These are phyloP conservation scores for Colletotrichum sp. DNA, from an alignment of 2,329 filamentous ascomycete genomes.

Conservation along the genomic window DNA sequence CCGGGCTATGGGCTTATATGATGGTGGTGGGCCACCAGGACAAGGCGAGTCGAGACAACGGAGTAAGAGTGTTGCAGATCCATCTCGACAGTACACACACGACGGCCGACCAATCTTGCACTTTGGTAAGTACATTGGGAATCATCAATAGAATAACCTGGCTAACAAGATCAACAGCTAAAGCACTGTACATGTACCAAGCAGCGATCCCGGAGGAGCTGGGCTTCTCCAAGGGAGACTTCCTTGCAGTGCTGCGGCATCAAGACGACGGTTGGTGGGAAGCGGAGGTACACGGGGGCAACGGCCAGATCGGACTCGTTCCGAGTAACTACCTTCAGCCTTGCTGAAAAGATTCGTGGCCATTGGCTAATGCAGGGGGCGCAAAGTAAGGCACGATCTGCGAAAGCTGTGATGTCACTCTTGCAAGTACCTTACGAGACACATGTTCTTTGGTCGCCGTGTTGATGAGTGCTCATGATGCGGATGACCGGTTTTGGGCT, in stretches of 20 bases:
- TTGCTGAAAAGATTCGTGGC: conserved; percentile 35
- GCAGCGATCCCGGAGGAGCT: conserved; percentile 96
- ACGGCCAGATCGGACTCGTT: conserved; percentile 64
- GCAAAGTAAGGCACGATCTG: not conserved
- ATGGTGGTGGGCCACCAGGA: conserved; percentile 46
- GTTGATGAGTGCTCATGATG: not conserved
- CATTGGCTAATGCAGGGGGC: not conserved
- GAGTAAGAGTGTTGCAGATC: conserved; percentile 88
- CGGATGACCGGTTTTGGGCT: not conserved
- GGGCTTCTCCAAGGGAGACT: conserved; percentile 89
- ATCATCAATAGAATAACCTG: not conserved
- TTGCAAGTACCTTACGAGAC: not conserved
- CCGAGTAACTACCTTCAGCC: conserved; percentile 72
- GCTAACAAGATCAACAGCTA: conserved; percentile 61
- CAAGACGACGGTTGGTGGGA: conserved; percentile 99
- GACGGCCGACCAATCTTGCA: conserved; percentile 90
- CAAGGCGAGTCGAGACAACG: conserved; percentile 55
- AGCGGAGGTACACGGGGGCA: conserved; percentile 82
- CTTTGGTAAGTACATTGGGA: conserved; percentile 76
- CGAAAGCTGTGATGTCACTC: not conserved
- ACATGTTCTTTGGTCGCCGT: not conserved
- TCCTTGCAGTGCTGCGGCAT: conserved; percentile 84
- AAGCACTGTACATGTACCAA: conserved; percentile 92
- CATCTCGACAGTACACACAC: conserved; percentile 79
- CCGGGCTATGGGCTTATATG: conserved; percentile 61